A percentile compares a stretch with the other conserved stretches of the same genome.
Evolutionary conservation across 1,139 yeast genomes (phyloP).

Genomic region (Suhomyces panamericanus): DNA sequence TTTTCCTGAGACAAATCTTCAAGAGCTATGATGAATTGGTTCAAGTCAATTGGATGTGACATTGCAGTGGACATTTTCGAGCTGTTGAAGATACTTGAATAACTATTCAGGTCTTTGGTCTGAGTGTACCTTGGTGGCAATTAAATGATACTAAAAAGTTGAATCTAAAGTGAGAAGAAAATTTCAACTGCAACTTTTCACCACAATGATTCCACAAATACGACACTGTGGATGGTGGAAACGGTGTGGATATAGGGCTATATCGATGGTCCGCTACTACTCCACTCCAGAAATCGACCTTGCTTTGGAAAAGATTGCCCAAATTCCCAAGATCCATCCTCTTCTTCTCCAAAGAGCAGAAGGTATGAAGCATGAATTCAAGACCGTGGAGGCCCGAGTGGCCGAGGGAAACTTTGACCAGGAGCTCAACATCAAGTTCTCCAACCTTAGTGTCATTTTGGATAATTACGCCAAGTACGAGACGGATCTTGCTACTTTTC

Average conservation of each 20-base stretch:
- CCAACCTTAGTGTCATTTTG: constrained; percentile 54
- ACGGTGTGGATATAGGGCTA: too few relatives aligned
- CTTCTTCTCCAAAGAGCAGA: constrained; percentile 64
- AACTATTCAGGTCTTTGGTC: too few relatives aligned
- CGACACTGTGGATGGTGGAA: neutral
- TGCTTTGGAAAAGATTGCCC: constrained; percentile 10
- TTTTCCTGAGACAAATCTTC: constrained; percentile 38
- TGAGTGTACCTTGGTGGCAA: too few relatives aligned
- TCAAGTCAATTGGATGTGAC: constrained; percentile 29
- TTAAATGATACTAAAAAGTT: too few relatives aligned
- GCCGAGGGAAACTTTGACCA: constrained; percentile 52
- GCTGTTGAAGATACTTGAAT: too few relatives aligned
- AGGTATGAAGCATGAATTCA: constrained; percentile 50
- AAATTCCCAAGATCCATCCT: constrained; percentile 49
- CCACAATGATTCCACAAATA: neutral
- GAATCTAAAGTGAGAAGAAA: constrained; percentile 1
- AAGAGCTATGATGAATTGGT: constrained; percentile 32
- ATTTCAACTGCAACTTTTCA: constrained; percentile 2
- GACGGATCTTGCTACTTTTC: constrained; percentile 32
- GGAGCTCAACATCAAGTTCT: constrained; percentile 55
- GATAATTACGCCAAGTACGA: constrained; percentile 53
- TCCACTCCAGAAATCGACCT: constrained; percentile 1
- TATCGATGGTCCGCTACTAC: neutral
- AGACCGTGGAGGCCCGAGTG: constrained; percentile 48
- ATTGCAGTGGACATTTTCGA: neutral